Percentiles rank a stretch among this genome's conserved stretches.
Evolutionary conservation across 2,329 filamentous ascomycete genomes (phyloP).

Genomic region (Cordyceps tenuipes): DNA sequence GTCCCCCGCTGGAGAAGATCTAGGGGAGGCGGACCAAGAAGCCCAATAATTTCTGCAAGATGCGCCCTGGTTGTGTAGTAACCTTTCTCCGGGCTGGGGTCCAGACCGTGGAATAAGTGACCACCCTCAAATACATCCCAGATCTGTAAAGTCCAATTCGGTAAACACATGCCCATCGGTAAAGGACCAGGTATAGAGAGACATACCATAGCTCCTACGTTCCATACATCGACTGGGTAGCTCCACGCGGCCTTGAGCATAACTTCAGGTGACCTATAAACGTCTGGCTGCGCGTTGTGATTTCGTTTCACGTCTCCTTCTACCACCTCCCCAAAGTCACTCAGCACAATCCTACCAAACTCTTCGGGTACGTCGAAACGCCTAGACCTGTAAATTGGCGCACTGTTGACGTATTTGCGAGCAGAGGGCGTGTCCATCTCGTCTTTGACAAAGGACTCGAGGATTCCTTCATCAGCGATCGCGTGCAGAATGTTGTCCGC

Average conservation of each 20-base stretch:
- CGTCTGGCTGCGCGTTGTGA: conserved; percentile 17
- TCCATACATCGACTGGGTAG: conserved; percentile 19
- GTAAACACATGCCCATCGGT: too few relatives aligned
- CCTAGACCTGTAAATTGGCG: conserved; percentile 12
- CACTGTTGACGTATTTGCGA: not conserved
- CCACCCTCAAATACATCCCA: too few relatives aligned
- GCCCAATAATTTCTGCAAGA: too few relatives aligned
- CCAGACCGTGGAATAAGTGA: too few relatives aligned
- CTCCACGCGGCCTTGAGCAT: conserved; percentile 18
- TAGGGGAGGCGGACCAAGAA: too few relatives aligned
- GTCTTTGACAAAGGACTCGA: not conserved
- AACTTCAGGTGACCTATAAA: conserved; percentile 21
- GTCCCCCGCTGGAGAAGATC: too few relatives aligned
- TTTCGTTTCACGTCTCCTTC: conserved; percentile 11
- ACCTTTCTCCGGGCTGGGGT: too few relatives aligned
- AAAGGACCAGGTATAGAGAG: too few relatives aligned
- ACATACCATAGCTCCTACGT: conserved; percentile 17
- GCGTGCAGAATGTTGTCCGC: not conserved
- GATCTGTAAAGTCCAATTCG: too few relatives aligned
- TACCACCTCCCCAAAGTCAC: conserved; percentile 14
- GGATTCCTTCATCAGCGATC: not conserved
- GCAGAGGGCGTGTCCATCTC: not conserved
- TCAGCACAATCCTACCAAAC: conserved; percentile 14
- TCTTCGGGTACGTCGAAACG: conserved; percentile 12
- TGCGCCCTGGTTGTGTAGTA: too few relatives aligned